Evolutionary conservation across 73 alveolate species (phyloP), one percentile per base, ranked within the genome.

Genomic region (Tetrahymena borealis): DNA sequence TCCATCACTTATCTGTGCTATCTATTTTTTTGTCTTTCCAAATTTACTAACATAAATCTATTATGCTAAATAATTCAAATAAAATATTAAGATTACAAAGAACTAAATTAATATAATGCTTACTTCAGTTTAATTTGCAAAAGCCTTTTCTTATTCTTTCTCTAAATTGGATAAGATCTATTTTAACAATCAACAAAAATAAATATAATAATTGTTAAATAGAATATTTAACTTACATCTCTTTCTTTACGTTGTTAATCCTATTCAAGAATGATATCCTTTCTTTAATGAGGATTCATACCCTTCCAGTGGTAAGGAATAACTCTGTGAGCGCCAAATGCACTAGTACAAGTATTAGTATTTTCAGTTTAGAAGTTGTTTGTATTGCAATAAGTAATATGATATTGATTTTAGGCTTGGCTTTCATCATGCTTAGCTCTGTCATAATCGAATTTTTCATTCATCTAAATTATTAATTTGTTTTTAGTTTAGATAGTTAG

Each of bases 301-400:
- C 99, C 99, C 91, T 97, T 97, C 91, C 90, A 97, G 79, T 97
- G 99, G 91, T 97, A 97, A 5, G 99, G 99, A 91, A 96, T 92
- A n/a, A 97, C 98, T 93, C 99, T 77, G 91, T 97, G 99, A 39
- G 97, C 94, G 39, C 98, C 99, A 32, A 97, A 85, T 28, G 93
- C 91, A 77, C 96, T 85, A 38, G 94, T 36, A 42, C 93, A 90
- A 78, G 99, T 97, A 32, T 93, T 91, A 33, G 99, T 96, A 91
- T 97, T 94, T 60, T 60, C 85, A 7, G 85, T 60, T 60, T 60
- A 35, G 37, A 60, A 60, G 28, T 60, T 60, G 13, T 60, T 60
- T 60, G 85, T 60, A 35, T 60, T 60, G 31, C 85, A 60, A 60
- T 60, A 60, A 15, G 85, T 60, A 60, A 60, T 60, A 35, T 60